A percentile compares a stretch with the other conserved stretches of the same genome.
phyloP scores from a whole-genome alignment of 2,329 filamentous ascomycete species.

The Neofusicoccum parvum region DNA sequence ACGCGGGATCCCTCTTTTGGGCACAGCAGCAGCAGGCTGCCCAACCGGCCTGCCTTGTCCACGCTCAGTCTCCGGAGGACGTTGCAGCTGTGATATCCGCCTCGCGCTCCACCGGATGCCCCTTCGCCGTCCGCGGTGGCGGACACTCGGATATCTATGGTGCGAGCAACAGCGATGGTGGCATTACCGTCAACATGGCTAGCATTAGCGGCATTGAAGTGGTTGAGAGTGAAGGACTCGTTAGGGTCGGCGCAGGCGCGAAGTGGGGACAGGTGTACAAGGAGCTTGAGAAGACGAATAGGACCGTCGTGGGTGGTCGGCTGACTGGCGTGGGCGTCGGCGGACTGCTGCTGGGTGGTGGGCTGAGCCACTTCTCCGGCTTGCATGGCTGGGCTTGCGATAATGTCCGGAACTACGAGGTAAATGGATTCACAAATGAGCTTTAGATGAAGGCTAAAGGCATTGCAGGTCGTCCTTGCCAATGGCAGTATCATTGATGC shows the following conservation, averaged over 20 bases:
- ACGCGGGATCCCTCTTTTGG: too few relatives aligned
- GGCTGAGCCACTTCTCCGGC: conserved; percentile 33
- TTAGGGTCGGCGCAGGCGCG: too few relatives aligned
- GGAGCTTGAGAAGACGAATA: neutral
- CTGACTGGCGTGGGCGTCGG: conserved; percentile 27
- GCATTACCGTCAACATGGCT: neutral
- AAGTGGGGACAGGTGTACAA: neutral
- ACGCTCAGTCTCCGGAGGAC: too few relatives aligned
- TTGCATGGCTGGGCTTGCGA: conserved; percentile 30
- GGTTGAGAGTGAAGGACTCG: too few relatives aligned
- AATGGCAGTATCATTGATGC: neutral
- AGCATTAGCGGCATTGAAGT: neutral
- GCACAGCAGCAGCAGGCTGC: too few relatives aligned
- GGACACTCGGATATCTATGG: neutral
- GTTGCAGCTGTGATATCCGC: neutral
- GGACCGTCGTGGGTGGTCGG: conserved; percentile 7
- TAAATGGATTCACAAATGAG: neutral
- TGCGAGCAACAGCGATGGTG: neutral
- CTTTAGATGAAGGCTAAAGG: too few relatives aligned
- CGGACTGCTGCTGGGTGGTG: conserved; percentile 31
- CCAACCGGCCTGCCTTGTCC: too few relatives aligned
- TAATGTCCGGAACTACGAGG: neutral
- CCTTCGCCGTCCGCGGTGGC: neutral
- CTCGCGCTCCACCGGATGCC: neutral
- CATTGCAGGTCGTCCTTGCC: neutral